phyloP scores from a whole-genome alignment of 352 stramenopile genomes.

The Lagenidium giganteum region DNA sequence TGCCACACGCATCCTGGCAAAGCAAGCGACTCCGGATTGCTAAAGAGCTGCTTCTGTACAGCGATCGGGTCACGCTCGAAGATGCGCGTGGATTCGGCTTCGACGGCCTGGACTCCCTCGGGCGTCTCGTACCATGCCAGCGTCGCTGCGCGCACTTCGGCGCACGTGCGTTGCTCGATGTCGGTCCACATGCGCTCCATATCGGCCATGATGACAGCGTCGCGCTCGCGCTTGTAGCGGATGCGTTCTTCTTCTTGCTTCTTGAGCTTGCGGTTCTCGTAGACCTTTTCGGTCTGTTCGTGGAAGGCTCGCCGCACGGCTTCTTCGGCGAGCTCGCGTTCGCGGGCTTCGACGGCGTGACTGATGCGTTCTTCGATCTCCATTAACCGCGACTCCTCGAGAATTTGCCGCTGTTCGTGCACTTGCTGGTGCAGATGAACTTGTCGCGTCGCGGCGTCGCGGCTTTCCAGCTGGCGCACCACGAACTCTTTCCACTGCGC shows the following conservation, averaged over 20 bases:
- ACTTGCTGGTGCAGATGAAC: constrained; percentile 34
- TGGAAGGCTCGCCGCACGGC: constrained; percentile 33
- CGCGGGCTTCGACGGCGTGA: constrained; percentile 15
- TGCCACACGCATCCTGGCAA: constrained; percentile 51
- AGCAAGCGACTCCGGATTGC: constrained; percentile 22
- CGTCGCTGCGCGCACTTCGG: constrained; percentile 38
- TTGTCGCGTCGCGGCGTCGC: constrained; percentile 30
- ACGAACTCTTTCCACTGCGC: no score
- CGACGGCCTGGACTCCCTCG: constrained; percentile 23
- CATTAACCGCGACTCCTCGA: constrained; percentile 31
- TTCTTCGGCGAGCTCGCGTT: constrained; percentile 20
- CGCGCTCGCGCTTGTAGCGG: constrained; percentile 27
- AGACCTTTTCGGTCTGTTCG: constrained; percentile 31
- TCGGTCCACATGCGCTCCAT: constrained; percentile 36
- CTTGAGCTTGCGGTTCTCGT: constrained; percentile 38
- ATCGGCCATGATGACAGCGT: constrained; percentile 12
- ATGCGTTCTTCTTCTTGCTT: constrained; percentile 49
- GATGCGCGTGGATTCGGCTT: constrained; percentile 34
- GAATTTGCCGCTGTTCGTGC: constrained; percentile 17
- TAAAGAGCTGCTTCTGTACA: constrained; percentile 34
- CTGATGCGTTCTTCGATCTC: constrained; percentile 42
- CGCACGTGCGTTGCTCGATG: constrained; percentile 33
- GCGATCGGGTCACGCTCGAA: constrained; percentile 48
- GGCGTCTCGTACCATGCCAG: constrained; percentile 34
- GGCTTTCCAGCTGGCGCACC: constrained; percentile 40